Conservation (phyloP, 345 rosid genomes). For the Geranium rotundifolium region DNA sequence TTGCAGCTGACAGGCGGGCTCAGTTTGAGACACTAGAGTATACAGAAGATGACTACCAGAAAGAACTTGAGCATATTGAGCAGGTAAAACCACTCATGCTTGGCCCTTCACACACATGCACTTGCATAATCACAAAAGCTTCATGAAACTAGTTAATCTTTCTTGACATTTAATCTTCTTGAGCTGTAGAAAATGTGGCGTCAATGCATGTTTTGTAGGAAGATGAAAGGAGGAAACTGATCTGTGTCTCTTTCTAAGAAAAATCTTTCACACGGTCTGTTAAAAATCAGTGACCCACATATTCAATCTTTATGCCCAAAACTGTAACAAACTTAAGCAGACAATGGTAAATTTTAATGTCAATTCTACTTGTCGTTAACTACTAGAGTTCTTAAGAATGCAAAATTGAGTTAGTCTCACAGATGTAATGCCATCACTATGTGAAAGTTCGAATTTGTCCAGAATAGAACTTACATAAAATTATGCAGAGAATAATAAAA, state of each 20-base stretch:
- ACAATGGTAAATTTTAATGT: not conserved
- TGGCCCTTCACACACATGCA: not conserved
- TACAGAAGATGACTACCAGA: constrained; percentile 91
- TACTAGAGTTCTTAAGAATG: not conserved
- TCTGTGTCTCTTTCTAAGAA: not conserved
- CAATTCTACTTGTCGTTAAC: not conserved
- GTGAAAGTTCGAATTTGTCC: not conserved
- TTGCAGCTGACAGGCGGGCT: constrained; percentile 92
- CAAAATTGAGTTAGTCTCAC: not conserved
- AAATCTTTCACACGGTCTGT: no score
- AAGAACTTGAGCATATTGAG: constrained; percentile 90
- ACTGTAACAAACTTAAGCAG: no score
- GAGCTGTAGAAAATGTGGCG: not conserved
- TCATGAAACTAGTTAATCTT: not conserved
- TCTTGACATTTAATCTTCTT: not conserved
- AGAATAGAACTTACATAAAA: not conserved
- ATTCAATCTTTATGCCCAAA: not conserved
- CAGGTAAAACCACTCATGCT: constrained; percentile 31
- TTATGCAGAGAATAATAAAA: not conserved
- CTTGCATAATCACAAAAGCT: not conserved
- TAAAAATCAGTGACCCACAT: no score
- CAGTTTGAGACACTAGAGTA: constrained; percentile 84
- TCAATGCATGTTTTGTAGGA: not conserved
- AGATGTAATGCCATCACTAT: no score
- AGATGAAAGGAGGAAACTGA: not conserved